Conservation (phyloP, 2,329 filamentous ascomycete species). For the Trichoderma gracile region DNA sequence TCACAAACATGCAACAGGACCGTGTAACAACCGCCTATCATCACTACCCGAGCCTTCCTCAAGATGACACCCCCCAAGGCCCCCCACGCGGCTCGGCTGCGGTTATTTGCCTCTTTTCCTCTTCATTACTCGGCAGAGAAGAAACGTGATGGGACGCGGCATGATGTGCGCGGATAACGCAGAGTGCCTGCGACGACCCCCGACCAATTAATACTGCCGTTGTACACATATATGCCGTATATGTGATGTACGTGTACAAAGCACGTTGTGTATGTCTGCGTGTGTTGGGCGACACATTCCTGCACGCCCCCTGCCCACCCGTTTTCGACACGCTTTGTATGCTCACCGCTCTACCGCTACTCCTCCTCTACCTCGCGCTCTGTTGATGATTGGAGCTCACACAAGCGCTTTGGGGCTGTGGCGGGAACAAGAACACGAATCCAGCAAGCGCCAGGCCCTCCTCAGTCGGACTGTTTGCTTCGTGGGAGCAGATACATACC, state of each 20-base stretch:
- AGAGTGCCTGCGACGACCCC: not conserved
- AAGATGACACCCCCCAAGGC: not conserved
- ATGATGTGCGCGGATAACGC: not conserved
- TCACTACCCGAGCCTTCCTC: not conserved
- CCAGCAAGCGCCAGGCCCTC: too few relatives aligned
- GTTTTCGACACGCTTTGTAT: conserved; percentile 2
- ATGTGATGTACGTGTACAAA: not conserved
- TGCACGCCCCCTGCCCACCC: not conserved
- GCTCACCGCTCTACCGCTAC: conserved; percentile 8
- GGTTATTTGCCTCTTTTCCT: not conserved
- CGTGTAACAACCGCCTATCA: not conserved
- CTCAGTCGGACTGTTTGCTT: too few relatives aligned
- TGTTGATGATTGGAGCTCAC: too few relatives aligned
- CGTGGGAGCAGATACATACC: too few relatives aligned
- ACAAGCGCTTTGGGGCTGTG: too few relatives aligned
- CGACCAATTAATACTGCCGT: not conserved
- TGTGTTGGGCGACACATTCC: conserved; percentile 22
- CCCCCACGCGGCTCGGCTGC: conserved; percentile 11
- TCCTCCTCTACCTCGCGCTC: not conserved
- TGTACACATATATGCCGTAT: not conserved
- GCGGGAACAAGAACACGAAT: too few relatives aligned
- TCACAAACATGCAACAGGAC: not conserved
- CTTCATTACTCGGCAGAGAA: not conserved
- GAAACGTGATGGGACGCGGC: not conserved
- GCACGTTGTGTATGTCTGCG: not conserved